Base-by-base conservation (phyloP, 805 yeast species). In the Kodamaea fukazawae region DNA sequence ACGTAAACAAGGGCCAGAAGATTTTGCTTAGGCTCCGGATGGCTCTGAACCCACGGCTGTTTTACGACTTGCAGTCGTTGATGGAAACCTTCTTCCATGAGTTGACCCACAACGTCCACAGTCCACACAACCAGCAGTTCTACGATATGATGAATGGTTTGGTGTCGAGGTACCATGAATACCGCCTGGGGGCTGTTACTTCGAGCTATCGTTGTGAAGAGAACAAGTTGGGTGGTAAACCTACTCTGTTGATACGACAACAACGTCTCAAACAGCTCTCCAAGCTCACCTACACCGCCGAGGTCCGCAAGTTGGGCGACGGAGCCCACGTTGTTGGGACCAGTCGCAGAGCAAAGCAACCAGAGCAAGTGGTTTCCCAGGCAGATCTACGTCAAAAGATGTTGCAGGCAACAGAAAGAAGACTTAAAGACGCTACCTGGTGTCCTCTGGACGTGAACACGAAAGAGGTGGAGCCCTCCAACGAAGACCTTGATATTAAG, bases 71-170 rank as follows among this genome's bases (percentile, higher is more conserved):
- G 60, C 71, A 79, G 3, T 80, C 79, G 36, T 62, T 90, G 2
- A 55, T 90, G 17, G 96, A 89, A 1, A 88, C 96, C 0, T 76
- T 89, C 79, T 65, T 91, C 4, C 98, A 91, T 60, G 98, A 91
- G 57, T 67, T 91, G 30, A 76, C 87, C 2, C 98, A 91, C 57
- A 90, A 88, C 57, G 56, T 70, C 14, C 66, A 67, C 52, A 96
- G 96, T 0, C 85, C 95, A 0, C 98, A 91, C 55, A 83, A 91
- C 63, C 74, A 64, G 2, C 63, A 62, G 43, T 91, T 91, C 55
- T 86, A 86, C 55, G 64, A 65, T 36, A 71, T 73, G 36, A 58
- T 88, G 47, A 91, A 85, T 40, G 78, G 75, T 43, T 65, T 85
- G 29, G 76, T 74, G 41, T 65, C 64, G 4, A 63, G 83, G 51